Conservation (phyloP, 257 asterid species). For the Solanum phureja region DNA sequence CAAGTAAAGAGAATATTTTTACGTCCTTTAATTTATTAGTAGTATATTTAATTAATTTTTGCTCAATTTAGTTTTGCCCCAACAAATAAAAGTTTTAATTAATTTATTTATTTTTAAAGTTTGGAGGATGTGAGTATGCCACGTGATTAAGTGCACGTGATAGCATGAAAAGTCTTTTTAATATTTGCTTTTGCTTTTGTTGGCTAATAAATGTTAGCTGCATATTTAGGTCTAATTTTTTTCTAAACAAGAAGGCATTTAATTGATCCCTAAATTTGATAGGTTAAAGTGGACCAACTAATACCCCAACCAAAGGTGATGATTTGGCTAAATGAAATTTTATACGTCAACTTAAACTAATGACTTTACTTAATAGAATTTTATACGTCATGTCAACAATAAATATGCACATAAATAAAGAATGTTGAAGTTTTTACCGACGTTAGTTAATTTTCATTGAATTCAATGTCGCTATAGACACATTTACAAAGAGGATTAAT, state of each 20-base stretch:
- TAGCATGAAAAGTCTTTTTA: neutral
- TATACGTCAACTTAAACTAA: neutral
- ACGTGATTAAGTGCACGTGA: neutral
- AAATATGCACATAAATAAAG: no score
- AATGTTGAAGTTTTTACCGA: no score
- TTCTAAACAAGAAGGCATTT: neutral
- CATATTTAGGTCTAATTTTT: neutral
- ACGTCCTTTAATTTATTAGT: neutral
- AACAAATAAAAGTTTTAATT: neutral
- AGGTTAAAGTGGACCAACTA: neutral
- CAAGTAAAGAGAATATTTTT: neutral
- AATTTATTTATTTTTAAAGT: neutral
- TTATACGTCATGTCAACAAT: neutral
- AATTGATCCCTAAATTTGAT: neutral
- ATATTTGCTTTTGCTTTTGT: neutral
- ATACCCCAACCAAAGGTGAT: neutral
- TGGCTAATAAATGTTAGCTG: neutral
- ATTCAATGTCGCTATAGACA: no score
- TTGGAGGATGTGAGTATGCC: neutral
- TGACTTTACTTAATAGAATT: neutral
- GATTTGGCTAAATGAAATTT: neutral
- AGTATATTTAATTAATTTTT: neutral
- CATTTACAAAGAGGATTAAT: no score
- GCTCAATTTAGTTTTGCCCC: neutral
- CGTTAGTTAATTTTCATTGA: no score